Percentiles rank a stretch among this genome's conserved stretches.
Evolutionary conservation across 164 flowering plant genomes (phyloP).

Genomic region (Tetracentron sinense): DNA sequence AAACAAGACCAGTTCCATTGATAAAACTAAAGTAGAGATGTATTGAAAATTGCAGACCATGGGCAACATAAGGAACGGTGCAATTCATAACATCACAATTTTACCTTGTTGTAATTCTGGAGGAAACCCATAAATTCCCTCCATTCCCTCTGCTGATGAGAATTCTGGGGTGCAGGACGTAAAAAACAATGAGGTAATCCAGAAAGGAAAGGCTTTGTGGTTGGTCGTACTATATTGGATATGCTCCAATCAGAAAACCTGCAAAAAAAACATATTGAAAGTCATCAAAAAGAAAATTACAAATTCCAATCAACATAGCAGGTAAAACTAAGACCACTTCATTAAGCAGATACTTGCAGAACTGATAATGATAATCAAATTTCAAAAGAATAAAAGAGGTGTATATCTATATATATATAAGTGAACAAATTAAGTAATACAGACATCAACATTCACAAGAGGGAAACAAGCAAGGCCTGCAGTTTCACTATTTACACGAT

Average conservation of each 20-base stretch:
- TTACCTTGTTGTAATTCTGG: conserved; percentile 10
- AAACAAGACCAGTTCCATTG: not conserved
- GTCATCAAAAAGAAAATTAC: not conserved
- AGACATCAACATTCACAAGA: no score
- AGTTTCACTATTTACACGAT: no score
- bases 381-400: no score
- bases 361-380: not conserved
- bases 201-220: not conserved
- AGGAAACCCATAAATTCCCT: conserved; percentile 3
- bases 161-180: conserved; percentile 1
- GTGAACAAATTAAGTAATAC: no score
- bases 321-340: no score
- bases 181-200: conserved; percentile 8
- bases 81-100: not conserved
- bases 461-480: no score
- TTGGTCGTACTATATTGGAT: not conserved
- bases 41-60: not conserved
- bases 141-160: conserved; percentile 11
- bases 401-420: no score
- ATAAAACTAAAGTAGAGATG: no score
- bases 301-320: not conserved
- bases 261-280: not conserved
- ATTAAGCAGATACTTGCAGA: no score
- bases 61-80: not conserved
- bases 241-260: conserved; percentile 11